Evolutionary conservation across 106 monocot genomes (phyloP).

Genomic region (Dendrobium officinale): DNA sequence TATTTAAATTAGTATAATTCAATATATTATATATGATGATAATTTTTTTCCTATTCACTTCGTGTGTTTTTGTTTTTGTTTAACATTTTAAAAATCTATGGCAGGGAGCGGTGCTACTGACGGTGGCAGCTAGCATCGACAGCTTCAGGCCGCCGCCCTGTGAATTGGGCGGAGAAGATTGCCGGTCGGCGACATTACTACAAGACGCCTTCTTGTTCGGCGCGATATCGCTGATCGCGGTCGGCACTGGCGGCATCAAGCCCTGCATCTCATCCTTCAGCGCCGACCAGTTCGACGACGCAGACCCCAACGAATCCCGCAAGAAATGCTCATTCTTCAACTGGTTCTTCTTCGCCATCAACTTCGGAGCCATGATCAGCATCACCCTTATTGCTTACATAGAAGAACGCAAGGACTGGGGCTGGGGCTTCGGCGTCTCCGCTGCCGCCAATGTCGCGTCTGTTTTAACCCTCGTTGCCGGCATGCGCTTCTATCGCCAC

Average conservation of each 20-base stretch:
- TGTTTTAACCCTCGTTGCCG: background rate
- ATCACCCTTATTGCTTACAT: background rate
- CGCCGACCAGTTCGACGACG: constrained; percentile 55
- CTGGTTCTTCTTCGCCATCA: background rate
- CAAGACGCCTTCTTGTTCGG: constrained; percentile 21
- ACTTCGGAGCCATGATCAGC: background rate
- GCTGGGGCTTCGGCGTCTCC: background rate
- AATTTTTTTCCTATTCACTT: too few relatives aligned
- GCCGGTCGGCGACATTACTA: too few relatives aligned
- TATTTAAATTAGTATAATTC: too few relatives aligned
- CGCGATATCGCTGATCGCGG: constrained; percentile 27
- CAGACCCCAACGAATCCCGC: constrained; percentile 18
- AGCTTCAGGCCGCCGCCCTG: too few relatives aligned
- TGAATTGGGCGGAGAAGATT: too few relatives aligned
- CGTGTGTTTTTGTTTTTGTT: too few relatives aligned
- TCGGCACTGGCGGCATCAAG: constrained; percentile 56
- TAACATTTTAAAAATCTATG: too few relatives aligned
- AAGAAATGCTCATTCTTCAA: constrained; percentile 14
- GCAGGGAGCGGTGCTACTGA: too few relatives aligned
- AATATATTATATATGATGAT: too few relatives aligned
- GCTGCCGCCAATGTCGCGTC: background rate
- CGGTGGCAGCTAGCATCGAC: too few relatives aligned
- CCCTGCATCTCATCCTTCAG: constrained; percentile 53
- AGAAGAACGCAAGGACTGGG: background rate
- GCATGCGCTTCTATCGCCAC: background rate